Evolutionary conservation across 345 rosid genomes (phyloP), one percentile per base, ranked within the genome.

Genomic region (Cardiospermum halicacabum): DNA sequence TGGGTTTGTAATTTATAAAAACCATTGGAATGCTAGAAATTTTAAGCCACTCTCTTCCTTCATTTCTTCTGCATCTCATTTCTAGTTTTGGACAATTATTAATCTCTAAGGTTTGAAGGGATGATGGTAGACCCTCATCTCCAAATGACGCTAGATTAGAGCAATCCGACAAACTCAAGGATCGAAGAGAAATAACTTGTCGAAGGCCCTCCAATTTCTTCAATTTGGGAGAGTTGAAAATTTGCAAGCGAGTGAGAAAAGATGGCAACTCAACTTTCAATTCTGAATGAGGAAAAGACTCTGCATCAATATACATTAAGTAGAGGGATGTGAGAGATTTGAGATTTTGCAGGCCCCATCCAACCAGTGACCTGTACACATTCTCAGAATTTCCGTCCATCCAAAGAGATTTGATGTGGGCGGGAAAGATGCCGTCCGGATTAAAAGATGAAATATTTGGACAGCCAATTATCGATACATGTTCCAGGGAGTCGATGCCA

Each of bases 221-320:
- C 21, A 74, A 62, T 12, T 65, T 40, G 3, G 78, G 71, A 39
- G 69, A 60, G 3, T 36, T 36, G 1, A n/a, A 10, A 32, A 69
- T 65, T 39, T 10, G 2, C 2, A 60, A 58, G 4, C 1, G 0
- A 0, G 18, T 64, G 7, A 64, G 49, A 11, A 70, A 69, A 45
- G 30, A 6, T 15, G 78, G 71, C 48, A 74, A 39, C 60, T 47
- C 48, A 64, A 60, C 60, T 26, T 53, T 48, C 21, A 21, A 19
- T 61, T 73, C 13, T 69, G 71, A 4, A n/a, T 60, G 39, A 5
- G 74, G 30, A 8, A 43, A n/a, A n/a, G n/a, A n/a, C n/a, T n/a
- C n/a, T n/a, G n/a, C n/a, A n/a, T n/a, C n/a, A n/a, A n/a, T 53
- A 37, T 64, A 58, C 2, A 37, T 31, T 6, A 74, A 55, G 9